phyloP scores from a whole-genome alignment of 306 rosid genomes.

The Echinosophora koreensis region DNA sequence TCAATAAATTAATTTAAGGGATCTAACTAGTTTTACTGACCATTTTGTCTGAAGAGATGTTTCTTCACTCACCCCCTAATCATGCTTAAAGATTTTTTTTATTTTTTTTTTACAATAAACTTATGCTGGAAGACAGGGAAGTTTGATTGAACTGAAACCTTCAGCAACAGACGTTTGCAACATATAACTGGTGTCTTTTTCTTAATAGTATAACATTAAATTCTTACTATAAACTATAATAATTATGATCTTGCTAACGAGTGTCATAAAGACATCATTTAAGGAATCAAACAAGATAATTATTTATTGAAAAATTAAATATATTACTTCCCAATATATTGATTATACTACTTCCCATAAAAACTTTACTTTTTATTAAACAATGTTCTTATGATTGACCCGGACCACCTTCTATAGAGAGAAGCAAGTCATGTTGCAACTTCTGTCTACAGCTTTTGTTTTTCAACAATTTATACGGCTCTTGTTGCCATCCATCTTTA shows the following conservation, averaged over 20 bases:
- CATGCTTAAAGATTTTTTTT: slow-evolving; percentile 13
- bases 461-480: background rate
- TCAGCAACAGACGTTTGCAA: slow-evolving; percentile 11
- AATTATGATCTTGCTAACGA: too few relatives aligned
- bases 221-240: background rate
- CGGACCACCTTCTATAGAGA: too few relatives aligned
- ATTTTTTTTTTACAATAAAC: background rate
- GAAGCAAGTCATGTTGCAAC: background rate
- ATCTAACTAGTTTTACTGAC: slow-evolving; percentile 26
- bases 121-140: background rate
- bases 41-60: background rate
- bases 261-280: too few relatives aligned
- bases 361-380: too few relatives aligned
- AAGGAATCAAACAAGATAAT: too few relatives aligned
- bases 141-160: background rate
- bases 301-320: too few relatives aligned
- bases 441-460: background rate
- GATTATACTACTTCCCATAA: too few relatives aligned
- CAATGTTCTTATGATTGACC: too few relatives aligned
- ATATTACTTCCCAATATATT: too few relatives aligned
- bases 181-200: background rate
- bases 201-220: background rate
- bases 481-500: background rate
- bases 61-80: slow-evolving; percentile 12
- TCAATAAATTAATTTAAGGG: slow-evolving; percentile 3